A percentile compares a stretch with the other conserved stretches of the same genome.
Evolutionary conservation across 192 early-diverging fungal species (phyloP).

Genomic region (Entomortierella beljakovae): DNA sequence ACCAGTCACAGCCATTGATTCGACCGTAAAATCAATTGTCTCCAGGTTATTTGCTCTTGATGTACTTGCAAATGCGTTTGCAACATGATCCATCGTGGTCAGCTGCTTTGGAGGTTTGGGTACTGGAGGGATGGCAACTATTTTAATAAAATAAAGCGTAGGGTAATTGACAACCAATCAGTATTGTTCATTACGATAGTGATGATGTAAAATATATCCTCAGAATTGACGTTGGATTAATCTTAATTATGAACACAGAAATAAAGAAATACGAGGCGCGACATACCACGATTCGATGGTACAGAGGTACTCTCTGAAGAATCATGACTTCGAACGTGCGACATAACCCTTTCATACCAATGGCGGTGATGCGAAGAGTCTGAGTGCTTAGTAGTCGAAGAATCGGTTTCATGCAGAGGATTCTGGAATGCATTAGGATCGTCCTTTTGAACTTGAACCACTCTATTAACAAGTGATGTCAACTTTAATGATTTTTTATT

Average conservation of each 20-base stretch:
- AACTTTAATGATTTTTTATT: constrained; percentile 5
- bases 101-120: constrained; percentile 9
- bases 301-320: constrained; percentile 3
- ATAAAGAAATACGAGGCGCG: neutral
- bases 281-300: neutral
- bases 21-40: constrained; percentile 42
- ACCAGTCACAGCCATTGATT: constrained; percentile 30
- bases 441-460: constrained; percentile 27
- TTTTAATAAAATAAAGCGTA: neutral
- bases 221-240: too few relatives aligned
- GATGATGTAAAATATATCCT: too few relatives aligned
- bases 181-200: too few relatives aligned
- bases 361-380: neutral
- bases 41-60: constrained; percentile 33
- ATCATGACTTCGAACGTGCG: constrained; percentile 5
- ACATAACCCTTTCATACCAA: constrained; percentile 28
- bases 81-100: constrained; percentile 28
- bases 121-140: neutral
- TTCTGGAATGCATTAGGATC: neutral
- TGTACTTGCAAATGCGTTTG: constrained; percentile 24
- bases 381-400: neutral
- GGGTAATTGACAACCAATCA: too few relatives aligned
- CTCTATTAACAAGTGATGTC: constrained; percentile 21
- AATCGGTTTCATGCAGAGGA: neutral
- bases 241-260: neutral